Percentiles rank a stretch among this genome's conserved stretches.
phyloP scores from a whole-genome alignment of 371 early-diverging fungal genomes.

The Mucor sp. region DNA sequence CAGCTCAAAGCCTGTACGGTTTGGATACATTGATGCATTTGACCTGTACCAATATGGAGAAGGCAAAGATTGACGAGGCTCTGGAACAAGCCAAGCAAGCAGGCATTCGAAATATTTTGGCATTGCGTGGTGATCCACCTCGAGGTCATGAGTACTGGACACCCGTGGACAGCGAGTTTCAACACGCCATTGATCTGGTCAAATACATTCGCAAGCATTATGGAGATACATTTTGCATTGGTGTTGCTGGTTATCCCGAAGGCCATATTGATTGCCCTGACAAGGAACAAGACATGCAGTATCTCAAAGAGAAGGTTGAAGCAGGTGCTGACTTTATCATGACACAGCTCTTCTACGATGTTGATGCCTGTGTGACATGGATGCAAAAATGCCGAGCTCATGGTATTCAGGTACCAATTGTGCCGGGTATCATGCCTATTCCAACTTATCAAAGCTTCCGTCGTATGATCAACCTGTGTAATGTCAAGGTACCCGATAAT shows the following conservation, averaged over 20 bases:
- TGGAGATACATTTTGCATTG: constrained; percentile 94
- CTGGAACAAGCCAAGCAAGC: constrained; percentile 81
- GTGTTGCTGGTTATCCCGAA: constrained; percentile 97
- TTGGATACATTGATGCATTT: constrained; percentile 94
- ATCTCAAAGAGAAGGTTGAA: constrained; percentile 84
- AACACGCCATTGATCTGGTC: constrained; percentile 91
- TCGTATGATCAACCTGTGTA: constrained; percentile 82
- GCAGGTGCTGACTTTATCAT: constrained; percentile 95
- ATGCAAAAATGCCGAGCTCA: constrained; percentile 63
- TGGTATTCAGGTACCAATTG: constrained; percentile 85
- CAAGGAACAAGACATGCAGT: constrained; percentile 46
- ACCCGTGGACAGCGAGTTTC: constrained; percentile 76
- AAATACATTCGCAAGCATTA: constrained; percentile 83
- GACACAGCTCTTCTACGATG: constrained; percentile 93
- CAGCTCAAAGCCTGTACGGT: constrained; percentile 84
- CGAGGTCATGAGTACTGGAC: constrained; percentile 86
- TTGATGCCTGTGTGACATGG: constrained; percentile 78
- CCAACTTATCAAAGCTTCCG: constrained; percentile 90
- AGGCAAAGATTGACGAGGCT: constrained; percentile 81
- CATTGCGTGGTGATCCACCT: constrained; percentile 89
- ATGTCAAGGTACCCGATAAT: constrained; percentile 75
- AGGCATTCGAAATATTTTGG: constrained; percentile 93
- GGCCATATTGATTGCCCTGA: constrained; percentile 83
- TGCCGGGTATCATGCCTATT: constrained; percentile 95
- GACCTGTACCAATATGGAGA: constrained; percentile 96